A percentile compares a stretch with the other conserved stretches of the same genome.
Evolutionary conservation across 495 filamentous ascomycete genomes (phyloP).

Genomic region (Xylaria castorea): DNA sequence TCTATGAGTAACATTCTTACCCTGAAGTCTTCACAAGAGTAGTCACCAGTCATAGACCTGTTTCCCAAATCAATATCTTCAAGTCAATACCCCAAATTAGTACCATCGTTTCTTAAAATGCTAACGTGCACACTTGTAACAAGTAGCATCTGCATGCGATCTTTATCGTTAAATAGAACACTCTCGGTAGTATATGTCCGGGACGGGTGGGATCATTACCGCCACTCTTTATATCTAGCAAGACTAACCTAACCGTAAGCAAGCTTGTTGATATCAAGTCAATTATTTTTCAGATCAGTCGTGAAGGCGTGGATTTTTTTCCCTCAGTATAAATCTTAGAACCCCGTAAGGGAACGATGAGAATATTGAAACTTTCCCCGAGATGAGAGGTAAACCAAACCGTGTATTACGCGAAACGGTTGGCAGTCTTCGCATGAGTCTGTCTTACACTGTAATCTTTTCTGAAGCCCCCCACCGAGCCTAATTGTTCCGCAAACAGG

Average conservation of each 20-base stretch:
- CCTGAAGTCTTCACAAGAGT: no score
- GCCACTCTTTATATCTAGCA: background rate
- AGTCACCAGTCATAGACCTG: background rate
- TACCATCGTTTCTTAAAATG: background rate
- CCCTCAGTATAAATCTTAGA: background rate
- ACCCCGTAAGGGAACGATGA: no score
- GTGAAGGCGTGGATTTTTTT: background rate
- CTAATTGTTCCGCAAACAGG: background rate
- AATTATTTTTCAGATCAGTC: background rate
- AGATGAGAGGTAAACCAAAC: background rate
- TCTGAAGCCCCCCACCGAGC: background rate
- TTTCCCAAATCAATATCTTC: background rate
- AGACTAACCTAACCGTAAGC: background rate
- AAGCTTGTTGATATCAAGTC: background rate
- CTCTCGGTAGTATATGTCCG: background rate
- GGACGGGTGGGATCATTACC: background rate
- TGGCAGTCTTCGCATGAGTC: slow-evolving; percentile 1
- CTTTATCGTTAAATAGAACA: background rate
- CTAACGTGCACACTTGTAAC: no score
- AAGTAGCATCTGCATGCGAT: background rate
- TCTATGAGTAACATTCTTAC: background rate
- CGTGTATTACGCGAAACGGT: slow-evolving; percentile 13
- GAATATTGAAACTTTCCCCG: background rate
- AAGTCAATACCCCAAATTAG: background rate
- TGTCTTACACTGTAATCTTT: slow-evolving; percentile 16